Evolutionary conservation across 805 yeast genomes (phyloP), one percentile per base, ranked within the genome.

Genomic region (Wickerhamomyces hampshirensis): DNA sequence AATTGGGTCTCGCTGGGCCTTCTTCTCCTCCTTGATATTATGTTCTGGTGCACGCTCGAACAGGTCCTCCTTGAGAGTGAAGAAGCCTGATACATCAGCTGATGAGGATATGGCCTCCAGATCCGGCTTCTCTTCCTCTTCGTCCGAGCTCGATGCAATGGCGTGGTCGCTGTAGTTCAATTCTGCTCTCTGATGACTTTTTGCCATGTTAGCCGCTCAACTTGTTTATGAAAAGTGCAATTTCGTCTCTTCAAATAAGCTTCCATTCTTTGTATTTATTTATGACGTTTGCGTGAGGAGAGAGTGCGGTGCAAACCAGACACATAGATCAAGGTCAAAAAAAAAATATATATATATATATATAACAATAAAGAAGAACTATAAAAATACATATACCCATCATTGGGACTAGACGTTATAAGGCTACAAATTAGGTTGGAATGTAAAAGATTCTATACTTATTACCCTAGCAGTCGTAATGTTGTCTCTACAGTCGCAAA

Each of bases 401-500:
- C 24, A n/a, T n/a, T n/a, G n/a, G n/a, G n/a, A n/a, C n/a, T n/a
- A n/a, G n/a, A n/a, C n/a, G n/a, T n/a, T n/a, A n/a, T n/a, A n/a
- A n/a, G n/a, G n/a, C n/a, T n/a, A n/a, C n/a, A n/a, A n/a, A n/a
- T n/a, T n/a, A n/a, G n/a, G n/a, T 23, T 23, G 12, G 26, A 23
- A 23, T 12, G 26, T 23, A 23, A 12, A 23, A 12, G 12, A 23
- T 9, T 23, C 26, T 9, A 23, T 14, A 26, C 8, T 14, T 26
- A 10, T 29, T 30, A 51, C 4, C 49, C 54, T 15, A 53, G 24
- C 11, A 53, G 26, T 34, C 91, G 59, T 41, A 82, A 56, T 0
- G 86, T 80, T 38, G 75, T 62, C 51, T 82, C 91, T 3, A 82
- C 89, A 11, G 82, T 75, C 3, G 88, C 84, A 65, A 82, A 82